Conservation (phyloP, 352 stramenopile genomes). For the Globisporangium yorkense region DNA sequence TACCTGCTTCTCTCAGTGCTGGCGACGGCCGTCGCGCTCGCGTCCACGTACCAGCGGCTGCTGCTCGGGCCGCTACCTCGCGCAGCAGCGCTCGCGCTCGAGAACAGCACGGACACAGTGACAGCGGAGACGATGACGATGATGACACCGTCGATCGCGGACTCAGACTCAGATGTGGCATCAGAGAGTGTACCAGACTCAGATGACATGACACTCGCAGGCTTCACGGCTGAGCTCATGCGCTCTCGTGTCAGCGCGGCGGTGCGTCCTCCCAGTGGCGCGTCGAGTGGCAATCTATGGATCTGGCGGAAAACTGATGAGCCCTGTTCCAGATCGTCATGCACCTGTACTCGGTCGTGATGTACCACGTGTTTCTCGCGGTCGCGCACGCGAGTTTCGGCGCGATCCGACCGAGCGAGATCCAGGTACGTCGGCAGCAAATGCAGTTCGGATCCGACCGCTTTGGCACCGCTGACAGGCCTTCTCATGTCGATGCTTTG, state of each 20-base stretch:
- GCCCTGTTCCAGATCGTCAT: slow-evolving; percentile 43
- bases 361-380: slow-evolving; percentile 61
- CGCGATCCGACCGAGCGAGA: slow-evolving; percentile 38
- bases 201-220: slow-evolving; percentile 5
- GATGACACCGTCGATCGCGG: neutral
- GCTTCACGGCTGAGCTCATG: slow-evolving; percentile 42
- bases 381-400: slow-evolving; percentile 42
- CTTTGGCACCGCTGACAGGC: no score
- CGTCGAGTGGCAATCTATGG: neutral
- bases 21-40: slow-evolving; percentile 46
- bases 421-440: slow-evolving; percentile 24
- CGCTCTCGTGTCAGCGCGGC: slow-evolving; percentile 47
- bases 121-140: neutral
- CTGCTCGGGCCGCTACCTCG: slow-evolving; percentile 14
- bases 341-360: slow-evolving; percentile 61
- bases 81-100: slow-evolving; percentile 3
- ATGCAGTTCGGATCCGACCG: neutral
- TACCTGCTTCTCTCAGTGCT: slow-evolving; percentile 63
- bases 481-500: neutral
- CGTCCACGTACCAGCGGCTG: slow-evolving; percentile 37
- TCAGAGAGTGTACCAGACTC: neutral
- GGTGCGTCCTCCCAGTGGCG: slow-evolving; percentile 18
- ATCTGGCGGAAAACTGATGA: slow-evolving; percentile 5
- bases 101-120: slow-evolving; percentile 6
- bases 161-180: neutral